A percentile compares a stretch with the other conserved stretches of the same genome.
phyloP scores from a whole-genome alignment of 495 filamentous ascomycete genomes.

The Lasiosphaeris hirsuta region DNA sequence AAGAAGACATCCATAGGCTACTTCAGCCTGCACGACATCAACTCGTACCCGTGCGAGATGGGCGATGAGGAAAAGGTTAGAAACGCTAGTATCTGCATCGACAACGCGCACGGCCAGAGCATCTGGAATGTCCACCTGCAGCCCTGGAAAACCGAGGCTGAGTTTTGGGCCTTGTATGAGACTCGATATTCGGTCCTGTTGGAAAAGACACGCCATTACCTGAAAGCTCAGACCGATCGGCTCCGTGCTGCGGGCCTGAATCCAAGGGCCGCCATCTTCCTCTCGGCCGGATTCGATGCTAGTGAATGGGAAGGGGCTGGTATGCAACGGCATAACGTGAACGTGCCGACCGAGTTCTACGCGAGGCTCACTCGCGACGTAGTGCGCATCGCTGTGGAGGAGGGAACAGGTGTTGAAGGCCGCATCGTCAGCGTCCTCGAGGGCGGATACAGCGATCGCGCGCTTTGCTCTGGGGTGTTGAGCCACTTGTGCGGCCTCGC shows the following conservation, averaged over 20 bases:
- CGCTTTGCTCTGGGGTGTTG: conserved; percentile 79
- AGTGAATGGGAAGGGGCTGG: conserved; percentile 87
- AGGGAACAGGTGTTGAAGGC: conserved; percentile 71
- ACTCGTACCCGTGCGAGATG: conserved; percentile 90
- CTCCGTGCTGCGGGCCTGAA: conserved; percentile 47
- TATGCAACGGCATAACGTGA: conserved; percentile 93
- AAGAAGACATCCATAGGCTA: conserved; percentile 89
- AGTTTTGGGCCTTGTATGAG: conserved; percentile 88
- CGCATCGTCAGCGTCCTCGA: conserved; percentile 90
- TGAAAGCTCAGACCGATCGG: conserved; percentile 64
- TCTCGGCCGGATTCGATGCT: conserved; percentile 95
- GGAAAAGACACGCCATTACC: conserved; percentile 72
- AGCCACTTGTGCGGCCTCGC: conserved; percentile 82
- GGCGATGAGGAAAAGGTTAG: conserved; percentile 87
- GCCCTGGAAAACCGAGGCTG: conserved; percentile 71
- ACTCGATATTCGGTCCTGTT: conserved; percentile 70
- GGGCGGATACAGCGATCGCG: conserved; percentile 91
- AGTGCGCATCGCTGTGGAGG: conserved; percentile 76
- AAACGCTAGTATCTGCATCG: conserved; percentile 87
- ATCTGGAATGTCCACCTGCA: conserved; percentile 97
- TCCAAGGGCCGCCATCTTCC: conserved; percentile 82
- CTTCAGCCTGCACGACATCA: conserved; percentile 95
- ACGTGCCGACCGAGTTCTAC: conserved; percentile 96
- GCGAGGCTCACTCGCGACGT: conserved; percentile 84
- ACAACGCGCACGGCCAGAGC: conserved; percentile 84